phyloP scores from a whole-genome alignment of 257 asterid species.

The Nicotiana otophora region DNA sequence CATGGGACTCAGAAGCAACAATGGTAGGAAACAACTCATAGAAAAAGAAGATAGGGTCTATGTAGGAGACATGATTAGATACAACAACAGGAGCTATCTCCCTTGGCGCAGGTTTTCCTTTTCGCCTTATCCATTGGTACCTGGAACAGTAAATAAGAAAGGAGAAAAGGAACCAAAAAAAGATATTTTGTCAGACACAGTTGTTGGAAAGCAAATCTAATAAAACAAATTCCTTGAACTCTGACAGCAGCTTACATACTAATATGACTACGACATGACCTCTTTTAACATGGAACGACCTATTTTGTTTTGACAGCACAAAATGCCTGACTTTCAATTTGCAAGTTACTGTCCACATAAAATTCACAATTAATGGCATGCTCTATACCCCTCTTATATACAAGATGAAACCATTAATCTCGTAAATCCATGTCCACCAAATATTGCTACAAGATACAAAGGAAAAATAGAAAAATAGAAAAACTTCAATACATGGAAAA shows the following conservation, averaged over 20 bases:
- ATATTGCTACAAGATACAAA: not conserved
- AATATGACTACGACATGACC: not conserved
- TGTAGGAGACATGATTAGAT: slow-evolving; percentile 88
- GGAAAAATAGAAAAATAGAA: not conserved
- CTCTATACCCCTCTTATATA: not conserved
- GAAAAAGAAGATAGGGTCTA: slow-evolving; percentile 95
- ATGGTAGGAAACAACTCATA: slow-evolving; percentile 91
- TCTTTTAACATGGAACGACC: not conserved
- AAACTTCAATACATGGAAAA: not conserved
- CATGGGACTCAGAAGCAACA: slow-evolving; percentile 90
- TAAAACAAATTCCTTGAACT: not conserved
- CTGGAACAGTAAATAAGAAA: slow-evolving; percentile 36
- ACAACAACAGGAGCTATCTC: slow-evolving; percentile 92
- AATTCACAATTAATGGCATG: not conserved
- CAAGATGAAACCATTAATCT: not conserved
- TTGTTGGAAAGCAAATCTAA: not conserved
- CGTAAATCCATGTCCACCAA: not conserved
- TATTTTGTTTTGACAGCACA: not conserved
- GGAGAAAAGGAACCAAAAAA: not conserved
- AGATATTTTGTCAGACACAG: not conserved
- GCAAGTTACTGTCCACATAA: not conserved
- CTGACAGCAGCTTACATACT: not conserved
- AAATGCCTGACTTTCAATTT: not conserved
- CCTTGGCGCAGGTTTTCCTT: slow-evolving; percentile 89
- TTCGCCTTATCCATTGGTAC: slow-evolving; percentile 95